A percentile compares a stretch with the other conserved stretches of the same genome.
Conservation (phyloP, 139 green algal genomes). For the Astrephomene gubernaculifera region DNA sequence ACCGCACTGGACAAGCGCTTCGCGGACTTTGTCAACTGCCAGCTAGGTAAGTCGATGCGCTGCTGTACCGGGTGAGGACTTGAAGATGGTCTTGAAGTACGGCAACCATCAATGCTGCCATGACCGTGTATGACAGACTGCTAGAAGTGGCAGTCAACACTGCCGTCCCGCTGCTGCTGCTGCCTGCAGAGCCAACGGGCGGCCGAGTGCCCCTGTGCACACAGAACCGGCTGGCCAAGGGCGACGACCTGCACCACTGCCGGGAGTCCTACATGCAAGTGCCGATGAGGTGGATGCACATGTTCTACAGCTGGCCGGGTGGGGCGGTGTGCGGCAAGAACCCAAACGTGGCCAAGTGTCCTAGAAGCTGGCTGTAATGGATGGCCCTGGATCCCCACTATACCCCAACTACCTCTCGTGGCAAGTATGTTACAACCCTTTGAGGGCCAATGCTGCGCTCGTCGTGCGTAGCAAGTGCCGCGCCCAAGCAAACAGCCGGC, state of each 20-base stretch:
- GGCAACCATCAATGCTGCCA: too few relatives aligned
- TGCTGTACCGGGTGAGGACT: not conserved
- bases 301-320: conserved; percentile 42
- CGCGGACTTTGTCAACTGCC: conserved; percentile 19
- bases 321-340: conserved; percentile 15
- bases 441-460: not conserved
- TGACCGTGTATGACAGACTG: too few relatives aligned
- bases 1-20: not conserved
- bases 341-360: not conserved
- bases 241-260: not conserved
- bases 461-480: not conserved
- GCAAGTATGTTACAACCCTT: not conserved
- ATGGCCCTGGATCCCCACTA: not conserved
- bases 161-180: too few relatives aligned
- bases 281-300: not conserved
- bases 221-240: conserved; percentile 16
- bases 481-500: not conserved
- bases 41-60: conserved; percentile 5
- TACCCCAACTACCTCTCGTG: not conserved
- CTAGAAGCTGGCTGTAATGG: conserved; percentile 3
- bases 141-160: too few relatives aligned
- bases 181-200: conserved; percentile 13
- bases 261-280: not conserved
- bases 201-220: conserved; percentile 9
- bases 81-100: too few relatives aligned